Evolutionary conservation across 2,329 filamentous ascomycete species (phyloP), one percentile per base, ranked within the genome.

Genomic region (Phialocephala sp.): DNA sequence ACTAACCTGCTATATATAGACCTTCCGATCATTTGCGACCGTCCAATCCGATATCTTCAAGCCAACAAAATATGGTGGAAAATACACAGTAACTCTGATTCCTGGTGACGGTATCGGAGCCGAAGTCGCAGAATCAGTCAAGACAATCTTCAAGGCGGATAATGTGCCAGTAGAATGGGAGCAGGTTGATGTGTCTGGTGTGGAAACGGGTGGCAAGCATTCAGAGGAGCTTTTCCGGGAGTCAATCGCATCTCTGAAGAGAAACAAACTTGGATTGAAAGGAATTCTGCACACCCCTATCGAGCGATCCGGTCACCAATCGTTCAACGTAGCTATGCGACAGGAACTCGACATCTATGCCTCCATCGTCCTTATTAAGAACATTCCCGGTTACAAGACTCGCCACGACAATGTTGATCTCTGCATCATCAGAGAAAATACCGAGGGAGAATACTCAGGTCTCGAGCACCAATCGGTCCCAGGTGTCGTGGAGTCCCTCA

Each of bases 291-390:
- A 97, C 87, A 99, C 95, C 32, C 95, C 95, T 73, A 92, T 99
- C 79, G 92, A 94, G 84, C 90, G 95, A 76, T 97, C 94, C 71
- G 95, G 95, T 76, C 95, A 99, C 87, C 93, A 97, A 83, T 97
- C 92, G 74, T 99, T 99, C 93, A 99, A 99, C 85, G 95, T 99
- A 74, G 95, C 95, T 76, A 90, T 99, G 80, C 93, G 95, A 77
- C 95, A 99, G 85, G 95, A 98, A 83, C 92, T 99, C 79, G 95
- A 99, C 83, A 98, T 99, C 82, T 99, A 98, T 84, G 95, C 95
- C 79, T 97, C 92, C 72, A 95, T 99, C 79, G 92, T 93, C 77
- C 87, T 98, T 73, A 94, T 99, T 87, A 98, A 98, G 91, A 99
- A 99, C 87, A 98, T 99, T 77, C 95, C 95, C 75, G 95, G 95